Percentiles rank a stretch among this genome's conserved stretches.
Conservation (phyloP, 805 yeast genomes). For the Spathaspora passalidarum region DNA sequence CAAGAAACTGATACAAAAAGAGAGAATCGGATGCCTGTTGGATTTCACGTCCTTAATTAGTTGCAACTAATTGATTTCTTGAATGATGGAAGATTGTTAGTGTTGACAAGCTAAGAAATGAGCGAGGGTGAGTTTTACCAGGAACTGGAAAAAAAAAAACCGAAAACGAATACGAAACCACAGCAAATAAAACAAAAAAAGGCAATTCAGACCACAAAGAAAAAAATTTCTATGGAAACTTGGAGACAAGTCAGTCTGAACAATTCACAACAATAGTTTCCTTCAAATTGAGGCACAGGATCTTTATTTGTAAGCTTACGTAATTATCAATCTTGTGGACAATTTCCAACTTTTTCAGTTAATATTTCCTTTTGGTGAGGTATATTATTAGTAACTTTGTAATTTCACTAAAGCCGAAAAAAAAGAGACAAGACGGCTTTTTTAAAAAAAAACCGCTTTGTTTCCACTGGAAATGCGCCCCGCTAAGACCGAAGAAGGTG, state of each 20-base stretch:
- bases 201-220: not conserved
- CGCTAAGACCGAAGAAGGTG: not conserved
- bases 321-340: too few relatives aligned
- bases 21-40: not conserved
- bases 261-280: not conserved
- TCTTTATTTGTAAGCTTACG: too few relatives aligned
- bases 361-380: too few relatives aligned
- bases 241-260: not conserved
- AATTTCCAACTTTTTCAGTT: too few relatives aligned
- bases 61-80: not conserved
- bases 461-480: not conserved
- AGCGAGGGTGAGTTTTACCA: conserved; percentile 1
- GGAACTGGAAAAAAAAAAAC: not conserved
- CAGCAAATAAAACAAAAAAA: not conserved
- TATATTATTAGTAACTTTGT: too few relatives aligned
- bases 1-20: not conserved
- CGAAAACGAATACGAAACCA: not conserved
- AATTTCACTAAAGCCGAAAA: too few relatives aligned
- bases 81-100: not conserved
- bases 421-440: not conserved
- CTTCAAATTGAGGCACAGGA: too few relatives aligned
- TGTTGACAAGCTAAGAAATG: not conserved
- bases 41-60: not conserved
- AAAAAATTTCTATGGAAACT: not conserved
- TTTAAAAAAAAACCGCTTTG: not conserved